Evolutionary conservation across 2,329 filamentous ascomycete genomes (phyloP).

Genomic region (Pseudocercospora vitis): DNA sequence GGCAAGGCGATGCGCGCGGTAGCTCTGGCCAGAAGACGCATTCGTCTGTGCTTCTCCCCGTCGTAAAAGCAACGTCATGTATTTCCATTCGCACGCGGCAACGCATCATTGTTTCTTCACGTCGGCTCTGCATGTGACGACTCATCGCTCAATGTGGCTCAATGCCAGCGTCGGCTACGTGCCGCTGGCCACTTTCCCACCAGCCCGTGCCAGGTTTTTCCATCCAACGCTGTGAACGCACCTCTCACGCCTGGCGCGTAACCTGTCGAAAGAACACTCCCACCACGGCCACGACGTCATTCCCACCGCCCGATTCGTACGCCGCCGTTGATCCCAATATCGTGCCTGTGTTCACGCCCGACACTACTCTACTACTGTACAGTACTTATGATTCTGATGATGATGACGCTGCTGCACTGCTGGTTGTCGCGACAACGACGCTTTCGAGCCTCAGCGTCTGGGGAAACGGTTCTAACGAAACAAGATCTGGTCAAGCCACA

Average conservation of each 20-base stretch:
- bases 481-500: conserved; percentile 6
- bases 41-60: not conserved
- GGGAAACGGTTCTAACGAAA: conserved; percentile 2
- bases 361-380: not conserved
- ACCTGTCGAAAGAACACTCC: not conserved
- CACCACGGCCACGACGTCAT: conserved; percentile 3
- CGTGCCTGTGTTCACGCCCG: not conserved
- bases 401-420: not conserved
- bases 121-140: not conserved
- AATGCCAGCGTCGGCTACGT: not conserved
- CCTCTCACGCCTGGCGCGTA: not conserved
- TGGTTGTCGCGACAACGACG: not conserved
- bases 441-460: not conserved
- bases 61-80: not conserved
- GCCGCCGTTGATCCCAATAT: conserved; percentile 12
- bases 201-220: conserved; percentile 7
- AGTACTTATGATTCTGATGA: too few relatives aligned
- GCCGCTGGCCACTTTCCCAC: conserved; percentile 3
- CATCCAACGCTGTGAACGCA: too few relatives aligned
- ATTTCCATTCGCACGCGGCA: not conserved
- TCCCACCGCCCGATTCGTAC: not conserved
- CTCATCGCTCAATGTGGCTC: not conserved
- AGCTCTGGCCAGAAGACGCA: not conserved
- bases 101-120: not conserved
- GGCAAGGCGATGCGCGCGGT: not conserved